phyloP scores from a whole-genome alignment of 1,284 basidiomycete genomes.

The Leccinum pseudoinsigne region DNA sequence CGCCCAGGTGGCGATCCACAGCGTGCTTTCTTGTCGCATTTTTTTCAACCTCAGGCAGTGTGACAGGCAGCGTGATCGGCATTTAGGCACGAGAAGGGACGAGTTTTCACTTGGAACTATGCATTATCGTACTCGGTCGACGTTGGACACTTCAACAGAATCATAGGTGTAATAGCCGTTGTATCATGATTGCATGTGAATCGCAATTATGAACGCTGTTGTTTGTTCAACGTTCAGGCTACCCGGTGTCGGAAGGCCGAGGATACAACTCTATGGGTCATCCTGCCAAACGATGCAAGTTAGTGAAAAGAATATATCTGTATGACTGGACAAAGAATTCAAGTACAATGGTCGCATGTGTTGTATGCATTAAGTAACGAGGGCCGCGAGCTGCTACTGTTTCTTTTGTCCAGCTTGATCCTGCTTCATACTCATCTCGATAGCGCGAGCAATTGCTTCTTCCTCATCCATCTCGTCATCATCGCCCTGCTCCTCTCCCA shows the following conservation, averaged over 20 bases:
- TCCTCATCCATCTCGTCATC: constrained; percentile 55
- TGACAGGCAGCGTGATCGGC: neutral
- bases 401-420: constrained; percentile 40
- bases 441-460: constrained; percentile 56
- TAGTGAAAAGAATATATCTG: constrained; percentile 6
- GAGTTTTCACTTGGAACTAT: neutral
- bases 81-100: neutral
- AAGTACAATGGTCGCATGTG: constrained; percentile 3
- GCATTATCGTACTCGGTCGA: neutral
- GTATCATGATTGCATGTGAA: no score
- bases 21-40: neutral
- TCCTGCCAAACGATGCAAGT: neutral
- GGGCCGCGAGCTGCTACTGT: constrained; percentile 18
- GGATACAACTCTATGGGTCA: neutral
- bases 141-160: no score
- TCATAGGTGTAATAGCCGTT: no score
- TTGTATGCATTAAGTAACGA: neutral
- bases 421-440: constrained; percentile 57
- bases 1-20: neutral
- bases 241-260: neutral
- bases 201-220: neutral
- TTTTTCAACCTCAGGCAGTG: neutral
- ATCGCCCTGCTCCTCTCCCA: constrained; percentile 36
- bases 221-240: neutral
- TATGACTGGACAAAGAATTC: neutral